Percentiles rank a stretch among this genome's conserved stretches.
These are phyloP conservation scores for Sclerotinia borealis DNA, from an alignment of 2,329 filamentous ascomycete genomes.

Conservation along the genomic window DNA sequence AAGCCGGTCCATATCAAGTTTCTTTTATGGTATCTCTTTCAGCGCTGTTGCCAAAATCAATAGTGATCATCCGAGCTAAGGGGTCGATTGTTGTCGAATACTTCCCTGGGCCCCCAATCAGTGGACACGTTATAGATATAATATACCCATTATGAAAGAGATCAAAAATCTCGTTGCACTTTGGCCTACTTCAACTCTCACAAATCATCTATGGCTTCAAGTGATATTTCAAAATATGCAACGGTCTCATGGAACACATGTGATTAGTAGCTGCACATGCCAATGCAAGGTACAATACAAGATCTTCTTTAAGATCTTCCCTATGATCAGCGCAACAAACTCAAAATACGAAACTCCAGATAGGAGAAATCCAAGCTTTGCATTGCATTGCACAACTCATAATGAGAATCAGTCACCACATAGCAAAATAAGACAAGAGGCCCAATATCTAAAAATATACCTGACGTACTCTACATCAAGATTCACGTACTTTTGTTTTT, in stretches of 20 bases:
- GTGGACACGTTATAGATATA: background rate
- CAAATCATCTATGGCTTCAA: background rate
- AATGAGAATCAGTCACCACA: background rate
- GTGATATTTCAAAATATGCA: background rate
- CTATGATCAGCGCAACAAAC: background rate
- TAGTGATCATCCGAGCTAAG: no score
- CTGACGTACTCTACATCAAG: background rate
- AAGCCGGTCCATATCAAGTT: background rate
- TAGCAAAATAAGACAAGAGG: background rate
- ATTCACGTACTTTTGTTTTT: background rate
- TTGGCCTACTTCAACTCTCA: background rate
- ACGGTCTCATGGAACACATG: no score
- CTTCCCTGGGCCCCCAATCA: background rate
- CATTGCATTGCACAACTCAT: no score
- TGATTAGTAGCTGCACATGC: no score
- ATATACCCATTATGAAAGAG: no score
- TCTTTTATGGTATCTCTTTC: background rate
- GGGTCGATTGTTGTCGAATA: no score
- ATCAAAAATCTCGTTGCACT: background rate
- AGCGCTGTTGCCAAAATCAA: background rate
- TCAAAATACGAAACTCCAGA: background rate
- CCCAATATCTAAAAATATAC: background rate
- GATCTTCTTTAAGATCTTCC: background rate
- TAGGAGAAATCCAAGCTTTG: no score
- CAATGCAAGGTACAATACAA: no score